Evolutionary conservation across 805 yeast genomes (phyloP), one percentile per base, ranked within the genome.

Genomic region (Suhomyces kilbournensis): DNA sequence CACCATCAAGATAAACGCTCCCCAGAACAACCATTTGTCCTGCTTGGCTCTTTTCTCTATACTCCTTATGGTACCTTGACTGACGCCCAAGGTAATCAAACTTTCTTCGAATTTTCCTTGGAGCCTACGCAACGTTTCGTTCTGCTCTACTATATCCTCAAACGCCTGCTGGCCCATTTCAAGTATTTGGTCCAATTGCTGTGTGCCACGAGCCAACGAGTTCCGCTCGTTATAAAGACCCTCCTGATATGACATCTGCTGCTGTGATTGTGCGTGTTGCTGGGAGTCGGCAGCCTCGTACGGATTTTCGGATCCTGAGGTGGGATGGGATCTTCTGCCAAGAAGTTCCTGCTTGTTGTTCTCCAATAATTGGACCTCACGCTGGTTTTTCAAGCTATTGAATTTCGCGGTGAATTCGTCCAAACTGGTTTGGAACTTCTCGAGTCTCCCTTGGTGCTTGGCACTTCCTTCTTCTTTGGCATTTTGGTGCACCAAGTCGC

Each of bases 121-220:
- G 28, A 93, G 77, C 53, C 75, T 75, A 52, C 78, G 73, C 52
- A 93, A 76, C 26, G 85, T 77, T 61, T 85, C 86, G 67, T 90
- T 89, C 65, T 94, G 97, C 46, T 86, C 91, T 17, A 88, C 86
- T 20, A 94, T 75, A 64, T 92, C 96, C 48, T 88, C 96, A 57
- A 90, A 81, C 1, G 97, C 90, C 47, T 80, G 79, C 54, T 87
- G 82, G 2, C 97, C 98, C 86, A 90, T 87, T 62, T 89, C 97
- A 43, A 94, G 68, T 42, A 94, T 90, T 57, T 89, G 90, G 65
- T 94, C 99, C 55, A 94, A 72, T 65, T 90, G 96, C 50, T 84
- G 84, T 42, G 88, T 84, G 0, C 96, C 91, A 52, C 88, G 75
- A 30, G 79, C 78, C 35, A 88, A 71, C 7, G 82, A 79, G 44